phyloP scores from a whole-genome alignment of 345 rosid species.

The Lepidium sativum region DNA sequence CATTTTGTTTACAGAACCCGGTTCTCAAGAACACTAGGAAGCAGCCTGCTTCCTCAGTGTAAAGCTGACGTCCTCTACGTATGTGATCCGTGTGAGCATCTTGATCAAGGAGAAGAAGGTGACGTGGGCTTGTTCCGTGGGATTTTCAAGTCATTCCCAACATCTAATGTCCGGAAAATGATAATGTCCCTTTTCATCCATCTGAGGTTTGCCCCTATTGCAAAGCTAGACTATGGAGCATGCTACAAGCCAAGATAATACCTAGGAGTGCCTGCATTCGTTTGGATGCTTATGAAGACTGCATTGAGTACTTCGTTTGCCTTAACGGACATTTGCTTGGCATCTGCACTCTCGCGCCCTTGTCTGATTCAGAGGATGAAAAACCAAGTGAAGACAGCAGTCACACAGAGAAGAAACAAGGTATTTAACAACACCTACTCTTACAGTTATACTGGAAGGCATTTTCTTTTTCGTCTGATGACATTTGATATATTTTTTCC shows the following conservation, averaged over 20 bases:
- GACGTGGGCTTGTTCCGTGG: conserved; percentile 96
- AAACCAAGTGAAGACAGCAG: conserved; percentile 36
- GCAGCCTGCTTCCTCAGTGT: conserved; percentile 88
- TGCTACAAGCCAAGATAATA: conserved; percentile 89
- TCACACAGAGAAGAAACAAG: conserved; percentile 26
- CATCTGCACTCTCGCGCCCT: conserved; percentile 80
- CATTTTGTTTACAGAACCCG: conserved; percentile 88
- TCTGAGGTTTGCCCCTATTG: conserved; percentile 89
- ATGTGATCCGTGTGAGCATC: conserved; percentile 98
- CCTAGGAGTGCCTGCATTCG: conserved; percentile 93
- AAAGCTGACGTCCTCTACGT: conserved; percentile 83
- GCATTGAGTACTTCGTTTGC: conserved; percentile 82
- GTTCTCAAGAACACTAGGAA: conserved; percentile 89
- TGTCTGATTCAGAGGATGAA: conserved; percentile 91
- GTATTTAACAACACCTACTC: conserved; percentile 1
- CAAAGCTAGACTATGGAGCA: conserved; percentile 89
- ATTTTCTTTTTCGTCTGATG: background rate
- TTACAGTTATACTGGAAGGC: background rate
- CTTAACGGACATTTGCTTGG: conserved; percentile 95
- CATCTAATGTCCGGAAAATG: conserved; percentile 69
- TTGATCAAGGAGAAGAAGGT: conserved; percentile 97
- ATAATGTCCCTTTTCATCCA: conserved; percentile 86
- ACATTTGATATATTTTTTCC: background rate
- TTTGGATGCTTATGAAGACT: conserved; percentile 86
- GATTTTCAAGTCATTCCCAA: conserved; percentile 72